Conservation (phyloP, 2,329 filamentous ascomycete genomes). For the Venturia aucupariae region DNA sequence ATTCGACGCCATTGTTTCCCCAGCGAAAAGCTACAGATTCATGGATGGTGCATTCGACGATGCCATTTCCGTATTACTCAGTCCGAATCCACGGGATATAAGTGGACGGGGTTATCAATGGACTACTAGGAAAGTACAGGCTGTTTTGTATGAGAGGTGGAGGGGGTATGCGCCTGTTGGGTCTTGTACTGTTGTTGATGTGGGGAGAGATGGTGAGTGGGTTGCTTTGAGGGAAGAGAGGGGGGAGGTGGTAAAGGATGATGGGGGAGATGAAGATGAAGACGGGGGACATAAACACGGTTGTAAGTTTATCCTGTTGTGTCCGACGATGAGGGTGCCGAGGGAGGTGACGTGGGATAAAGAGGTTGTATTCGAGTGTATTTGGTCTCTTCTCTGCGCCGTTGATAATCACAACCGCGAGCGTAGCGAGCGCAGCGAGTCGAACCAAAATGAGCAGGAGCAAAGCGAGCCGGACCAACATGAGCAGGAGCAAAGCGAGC, state of each 20-base stretch:
- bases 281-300: conserved; percentile 24
- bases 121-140: conserved; percentile 29
- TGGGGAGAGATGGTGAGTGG: conserved; percentile 32
- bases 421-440: no score
- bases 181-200: conserved; percentile 39
- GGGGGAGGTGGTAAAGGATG: conserved; percentile 33
- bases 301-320: conserved; percentile 39
- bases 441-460: conserved; percentile 7
- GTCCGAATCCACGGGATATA: conserved; percentile 32
- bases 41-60: conserved; percentile 49
- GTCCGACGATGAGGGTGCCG: conserved; percentile 46
- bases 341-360: conserved; percentile 37
- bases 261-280: background rate
- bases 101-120: background rate
- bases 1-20: conserved; percentile 45
- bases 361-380: conserved; percentile 46
- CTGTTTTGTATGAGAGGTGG: conserved; percentile 37
- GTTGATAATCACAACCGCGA: conserved; percentile 40
- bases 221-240: conserved; percentile 21
- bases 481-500: no score
- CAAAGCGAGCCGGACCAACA: conserved; percentile 12
- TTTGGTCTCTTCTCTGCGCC: conserved; percentile 43
- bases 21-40: conserved; percentile 45
- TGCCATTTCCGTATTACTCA: conserved; percentile 42
- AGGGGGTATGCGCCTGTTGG: conserved; percentile 44